Conservation (phyloP, 352 stramenopile genomes). For the Plasmopara muralis region DNA sequence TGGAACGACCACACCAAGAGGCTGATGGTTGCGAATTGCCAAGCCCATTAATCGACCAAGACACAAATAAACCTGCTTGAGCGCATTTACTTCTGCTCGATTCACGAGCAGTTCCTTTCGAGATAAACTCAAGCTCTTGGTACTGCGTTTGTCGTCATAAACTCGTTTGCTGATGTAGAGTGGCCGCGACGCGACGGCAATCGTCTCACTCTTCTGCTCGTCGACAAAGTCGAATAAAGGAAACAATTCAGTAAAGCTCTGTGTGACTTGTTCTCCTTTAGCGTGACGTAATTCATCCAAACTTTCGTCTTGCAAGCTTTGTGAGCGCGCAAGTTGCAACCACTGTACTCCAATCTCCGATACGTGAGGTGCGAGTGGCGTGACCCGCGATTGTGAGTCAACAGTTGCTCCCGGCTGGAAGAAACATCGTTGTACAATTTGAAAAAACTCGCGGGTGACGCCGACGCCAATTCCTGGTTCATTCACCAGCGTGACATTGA, state of each 20-base stretch:
- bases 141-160: slow-evolving; percentile 31
- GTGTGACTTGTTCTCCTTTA: slow-evolving; percentile 6
- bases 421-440: slow-evolving; percentile 60
- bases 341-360: slow-evolving; percentile 55
- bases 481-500: slow-evolving; percentile 62
- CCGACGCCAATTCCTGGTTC: slow-evolving; percentile 57
- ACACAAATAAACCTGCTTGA: slow-evolving; percentile 61
- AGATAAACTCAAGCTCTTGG: slow-evolving; percentile 27
- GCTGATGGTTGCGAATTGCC: slow-evolving; percentile 65
- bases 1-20: slow-evolving; percentile 48
- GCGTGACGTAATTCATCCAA: slow-evolving; percentile 7
- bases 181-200: slow-evolving; percentile 31
- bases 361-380: slow-evolving; percentile 25
- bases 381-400: slow-evolving; percentile 3
- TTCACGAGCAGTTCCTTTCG: slow-evolving; percentile 39
- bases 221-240: slow-evolving; percentile 50
- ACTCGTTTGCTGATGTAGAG: slow-evolving; percentile 27
- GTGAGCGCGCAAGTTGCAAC: slow-evolving; percentile 45
- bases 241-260: slow-evolving; percentile 30
- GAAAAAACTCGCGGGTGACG: slow-evolving; percentile 68
- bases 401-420: slow-evolving; percentile 28
- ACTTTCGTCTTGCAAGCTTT: slow-evolving; percentile 17
- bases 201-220: slow-evolving; percentile 20
- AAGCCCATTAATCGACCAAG: slow-evolving; percentile 56
- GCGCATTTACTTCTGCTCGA: slow-evolving; percentile 22